Evolutionary conservation across 306 rosid genomes (phyloP).

Genomic region (Acacia crassicarpa): DNA sequence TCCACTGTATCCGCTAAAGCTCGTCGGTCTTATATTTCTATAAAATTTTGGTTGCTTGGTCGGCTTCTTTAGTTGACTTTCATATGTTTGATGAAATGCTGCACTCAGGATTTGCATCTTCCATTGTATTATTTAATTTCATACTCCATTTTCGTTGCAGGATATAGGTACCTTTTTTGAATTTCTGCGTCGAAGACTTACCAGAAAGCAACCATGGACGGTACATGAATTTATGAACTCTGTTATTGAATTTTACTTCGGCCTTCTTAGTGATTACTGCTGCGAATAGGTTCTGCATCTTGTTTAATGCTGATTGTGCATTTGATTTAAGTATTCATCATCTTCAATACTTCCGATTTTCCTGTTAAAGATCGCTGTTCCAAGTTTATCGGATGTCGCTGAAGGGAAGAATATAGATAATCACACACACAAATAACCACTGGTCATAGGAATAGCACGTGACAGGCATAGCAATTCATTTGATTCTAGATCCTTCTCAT

Average conservation of each 20-base stretch:
- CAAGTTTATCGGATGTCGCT: too few relatives aligned
- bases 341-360: neutral
- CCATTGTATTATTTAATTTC: neutral
- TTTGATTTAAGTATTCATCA: neutral
- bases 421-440: too few relatives aligned
- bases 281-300: neutral
- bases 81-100: constrained; percentile 27
- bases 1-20: neutral
- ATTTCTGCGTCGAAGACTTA: constrained; percentile 27
- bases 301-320: neutral
- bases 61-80: neutral
- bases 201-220: constrained; percentile 60
- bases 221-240: constrained; percentile 34
- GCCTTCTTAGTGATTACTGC: neutral
- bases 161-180: neutral
- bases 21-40: neutral
- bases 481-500: too few relatives aligned
- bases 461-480: too few relatives aligned
- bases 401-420: too few relatives aligned
- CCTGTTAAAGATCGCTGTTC: neutral
- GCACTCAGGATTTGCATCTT: neutral
- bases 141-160: neutral
- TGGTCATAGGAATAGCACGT: too few relatives aligned
- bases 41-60: neutral
- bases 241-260: neutral